Evolutionary conservation across 169 alveolate genomes (phyloP).

Genomic region (Babesia microti): DNA sequence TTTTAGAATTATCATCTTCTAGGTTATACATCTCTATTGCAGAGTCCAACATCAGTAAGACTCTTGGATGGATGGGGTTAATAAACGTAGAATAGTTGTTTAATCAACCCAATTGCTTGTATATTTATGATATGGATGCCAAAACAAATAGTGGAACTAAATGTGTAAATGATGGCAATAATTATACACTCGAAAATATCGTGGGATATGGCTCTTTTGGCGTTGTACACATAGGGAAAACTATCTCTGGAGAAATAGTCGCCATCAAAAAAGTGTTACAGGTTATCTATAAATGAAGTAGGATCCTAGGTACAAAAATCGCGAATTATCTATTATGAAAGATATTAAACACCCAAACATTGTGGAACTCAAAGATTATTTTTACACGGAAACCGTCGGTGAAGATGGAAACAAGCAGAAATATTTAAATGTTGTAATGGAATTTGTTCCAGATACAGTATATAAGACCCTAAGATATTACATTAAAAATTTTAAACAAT

Average conservation of each 20-base stretch:
- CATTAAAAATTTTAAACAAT: constrained; percentile 68
- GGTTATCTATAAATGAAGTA: constrained; percentile 42
- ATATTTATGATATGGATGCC: too few species aligned
- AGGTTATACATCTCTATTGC: too few species aligned
- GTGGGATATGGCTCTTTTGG: constrained; percentile 98
- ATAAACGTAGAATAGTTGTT: too few species aligned
- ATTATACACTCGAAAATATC: constrained; percentile 70
- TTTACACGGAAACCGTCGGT: constrained; percentile 53
- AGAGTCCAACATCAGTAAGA: too few species aligned
- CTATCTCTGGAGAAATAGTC: constrained; percentile 83
- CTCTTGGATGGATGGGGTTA: too few species aligned
- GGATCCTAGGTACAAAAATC: constrained; percentile 89
- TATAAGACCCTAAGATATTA: constrained; percentile 81
- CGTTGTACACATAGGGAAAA: constrained; percentile 87
- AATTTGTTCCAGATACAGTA: constrained; percentile 90
- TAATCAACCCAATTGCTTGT: too few species aligned
- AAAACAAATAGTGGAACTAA: too few species aligned
- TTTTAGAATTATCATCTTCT: too few species aligned
- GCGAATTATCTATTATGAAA: constrained; percentile 88
- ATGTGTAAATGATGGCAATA: constrained; percentile 8
- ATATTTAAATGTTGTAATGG: constrained; percentile 93
- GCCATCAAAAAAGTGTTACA: constrained; percentile 94
- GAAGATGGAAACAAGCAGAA: constrained; percentile 47
- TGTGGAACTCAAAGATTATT: constrained; percentile 80
- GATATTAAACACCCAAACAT: constrained; percentile 87